phyloP scores from a whole-genome alignment of 495 filamentous ascomycete species.

The Entonaema liquescens region DNA sequence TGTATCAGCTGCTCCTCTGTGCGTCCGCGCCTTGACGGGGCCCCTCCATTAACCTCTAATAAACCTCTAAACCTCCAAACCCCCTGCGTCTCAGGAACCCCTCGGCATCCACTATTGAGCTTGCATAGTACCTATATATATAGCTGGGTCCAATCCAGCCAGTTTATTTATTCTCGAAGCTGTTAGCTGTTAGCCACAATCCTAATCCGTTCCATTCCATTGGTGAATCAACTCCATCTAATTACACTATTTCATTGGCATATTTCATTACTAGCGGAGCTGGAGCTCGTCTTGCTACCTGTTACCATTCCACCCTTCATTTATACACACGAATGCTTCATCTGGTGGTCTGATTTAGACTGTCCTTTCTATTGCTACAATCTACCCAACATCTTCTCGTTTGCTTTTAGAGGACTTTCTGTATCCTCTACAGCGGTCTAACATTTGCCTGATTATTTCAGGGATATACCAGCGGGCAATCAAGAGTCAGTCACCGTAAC shows the following conservation, averaged over 20 bases:
- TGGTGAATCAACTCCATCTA: background rate
- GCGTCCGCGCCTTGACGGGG: background rate
- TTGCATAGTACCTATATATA: too few species aligned
- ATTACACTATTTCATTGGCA: background rate
- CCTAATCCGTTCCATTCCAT: background rate
- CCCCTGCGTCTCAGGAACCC: conserved; percentile 40
- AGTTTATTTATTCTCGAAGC: background rate
- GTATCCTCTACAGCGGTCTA: conserved; percentile 11
- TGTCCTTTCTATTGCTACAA: background rate
- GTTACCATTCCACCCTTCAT: conserved; percentile 14
- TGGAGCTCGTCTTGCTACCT: conserved; percentile 9
- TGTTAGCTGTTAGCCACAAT: background rate
- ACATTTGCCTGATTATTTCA: conserved; percentile 3
- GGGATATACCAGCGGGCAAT: conserved; percentile 2
- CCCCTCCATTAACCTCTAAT: too few species aligned
- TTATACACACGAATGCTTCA: conserved; percentile 7
- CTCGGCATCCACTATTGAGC: conserved; percentile 20
- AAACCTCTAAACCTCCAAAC: background rate
- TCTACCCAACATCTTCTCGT: background rate
- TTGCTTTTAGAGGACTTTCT: conserved; percentile 1
- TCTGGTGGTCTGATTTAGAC: conserved; percentile 6
- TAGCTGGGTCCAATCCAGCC: background rate
- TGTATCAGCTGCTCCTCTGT: conserved; percentile 16
- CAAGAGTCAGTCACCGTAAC: conserved; percentile 6
- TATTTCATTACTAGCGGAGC: conserved; percentile 14